Percentiles rank a stretch among this genome's conserved stretches.
Conservation (phyloP, 441 rosid species). For the Sinapis alba region DNA sequence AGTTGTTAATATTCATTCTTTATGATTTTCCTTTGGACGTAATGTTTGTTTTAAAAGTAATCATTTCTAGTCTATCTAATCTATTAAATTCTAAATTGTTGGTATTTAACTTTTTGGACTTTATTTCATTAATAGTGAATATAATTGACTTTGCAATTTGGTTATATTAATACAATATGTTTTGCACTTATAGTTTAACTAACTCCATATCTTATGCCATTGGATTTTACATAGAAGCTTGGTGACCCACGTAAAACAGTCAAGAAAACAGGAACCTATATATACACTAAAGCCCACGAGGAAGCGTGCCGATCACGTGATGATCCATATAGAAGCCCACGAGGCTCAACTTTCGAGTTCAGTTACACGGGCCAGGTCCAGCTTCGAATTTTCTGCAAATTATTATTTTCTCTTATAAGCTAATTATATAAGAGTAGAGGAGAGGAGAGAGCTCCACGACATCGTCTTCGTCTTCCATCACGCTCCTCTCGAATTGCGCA, state of each 20-base stretch:
- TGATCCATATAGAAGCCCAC: background rate
- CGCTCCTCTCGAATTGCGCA: background rate
- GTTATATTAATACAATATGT: too few relatives aligned
- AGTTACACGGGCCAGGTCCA: background rate
- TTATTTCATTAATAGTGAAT: too few relatives aligned
- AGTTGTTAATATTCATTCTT: background rate
- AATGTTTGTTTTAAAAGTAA: too few relatives aligned
- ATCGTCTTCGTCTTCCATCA: background rate
- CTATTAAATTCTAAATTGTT: too few relatives aligned
- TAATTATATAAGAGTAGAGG: background rate
- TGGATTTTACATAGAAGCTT: background rate
- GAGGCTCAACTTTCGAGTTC: background rate
- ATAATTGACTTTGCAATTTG: too few relatives aligned
- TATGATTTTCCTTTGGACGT: background rate
- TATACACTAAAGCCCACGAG: too few relatives aligned
- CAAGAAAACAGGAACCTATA: too few relatives aligned
- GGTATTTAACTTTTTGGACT: too few relatives aligned
- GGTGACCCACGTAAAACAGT: background rate
- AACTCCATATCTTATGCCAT: too few relatives aligned
- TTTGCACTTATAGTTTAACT: too few relatives aligned
- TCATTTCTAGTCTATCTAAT: too few relatives aligned
- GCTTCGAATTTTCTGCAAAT: background rate
- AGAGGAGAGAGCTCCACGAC: background rate
- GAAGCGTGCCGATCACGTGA: background rate
- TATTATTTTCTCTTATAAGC: too few relatives aligned